These are phyloP conservation scores for Suillus paluster DNA, from an alignment of 768 basidiomycete species.

Conservation along the genomic window DNA sequence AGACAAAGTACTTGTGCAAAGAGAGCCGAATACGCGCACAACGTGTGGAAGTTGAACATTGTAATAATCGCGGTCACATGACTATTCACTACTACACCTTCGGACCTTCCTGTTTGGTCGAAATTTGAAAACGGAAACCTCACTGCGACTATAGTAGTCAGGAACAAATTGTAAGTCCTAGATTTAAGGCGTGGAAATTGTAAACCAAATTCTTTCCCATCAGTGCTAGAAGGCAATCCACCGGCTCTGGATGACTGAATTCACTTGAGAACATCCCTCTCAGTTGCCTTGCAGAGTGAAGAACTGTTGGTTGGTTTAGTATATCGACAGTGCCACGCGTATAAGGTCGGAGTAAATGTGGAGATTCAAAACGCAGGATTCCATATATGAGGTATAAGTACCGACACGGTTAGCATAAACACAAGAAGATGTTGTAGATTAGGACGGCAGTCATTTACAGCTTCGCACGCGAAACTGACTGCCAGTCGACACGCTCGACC, in stretches of 20 bases:
- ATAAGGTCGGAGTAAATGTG: neutral
- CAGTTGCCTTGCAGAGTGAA: too few species aligned
- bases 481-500: conserved; percentile 74
- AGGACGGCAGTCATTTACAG: conserved; percentile 21
- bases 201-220: too few species aligned
- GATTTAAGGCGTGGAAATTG: too few species aligned
- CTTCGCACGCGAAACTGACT: conserved; percentile 37
- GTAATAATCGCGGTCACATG: conserved; percentile 18
- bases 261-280: neutral
- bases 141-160: neutral
- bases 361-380: too few species aligned
- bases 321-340: too few species aligned
- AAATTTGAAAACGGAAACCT: neutral
- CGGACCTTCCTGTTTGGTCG: neutral
- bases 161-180: neutral
- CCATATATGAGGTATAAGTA: neutral
- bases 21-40: conserved; percentile 5
- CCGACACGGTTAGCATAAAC: neutral
- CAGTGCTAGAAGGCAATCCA: too few species aligned
- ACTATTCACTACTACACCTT: neutral
- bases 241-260: neutral
- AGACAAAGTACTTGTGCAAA: conserved; percentile 2
- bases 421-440: conserved; percentile 8
- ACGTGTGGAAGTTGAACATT: conserved; percentile 6
- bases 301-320: too few species aligned